Percentiles rank a stretch among this genome's conserved stretches.
These are phyloP conservation scores for Hondaea fermentalgiana DNA, from an alignment of 108 stramenopile genomes.

Conservation along the genomic window DNA sequence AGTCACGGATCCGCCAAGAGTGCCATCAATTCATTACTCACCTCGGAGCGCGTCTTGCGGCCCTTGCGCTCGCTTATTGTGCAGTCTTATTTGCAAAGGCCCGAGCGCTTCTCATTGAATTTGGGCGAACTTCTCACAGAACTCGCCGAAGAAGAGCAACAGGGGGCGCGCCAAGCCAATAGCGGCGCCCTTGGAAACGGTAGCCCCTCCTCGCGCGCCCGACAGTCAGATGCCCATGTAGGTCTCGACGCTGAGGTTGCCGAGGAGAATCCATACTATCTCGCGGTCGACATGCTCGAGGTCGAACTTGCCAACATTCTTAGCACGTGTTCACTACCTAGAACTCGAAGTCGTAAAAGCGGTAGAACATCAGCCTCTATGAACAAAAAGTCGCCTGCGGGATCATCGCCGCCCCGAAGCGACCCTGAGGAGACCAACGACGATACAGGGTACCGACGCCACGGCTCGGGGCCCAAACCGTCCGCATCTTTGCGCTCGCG, in stretches of 20 bases:
- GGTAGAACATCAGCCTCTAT: no score
- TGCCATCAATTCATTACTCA: background rate
- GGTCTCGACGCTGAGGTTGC: no score
- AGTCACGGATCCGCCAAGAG: background rate
- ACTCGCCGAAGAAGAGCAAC: background rate
- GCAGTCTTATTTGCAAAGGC: background rate
- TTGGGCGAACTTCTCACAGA: background rate
- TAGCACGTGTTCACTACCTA: background rate
- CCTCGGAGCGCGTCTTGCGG: background rate
- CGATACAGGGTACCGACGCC: no score
- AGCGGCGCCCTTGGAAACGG: background rate
- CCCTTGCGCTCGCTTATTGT: constrained; percentile 4
- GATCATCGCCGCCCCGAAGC: no score
- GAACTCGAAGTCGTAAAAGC: background rate
- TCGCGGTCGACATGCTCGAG: constrained; percentile 3
- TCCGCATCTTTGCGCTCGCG: no score
- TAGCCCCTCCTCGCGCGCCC: background rate
- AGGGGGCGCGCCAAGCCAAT: background rate
- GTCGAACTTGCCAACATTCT: background rate
- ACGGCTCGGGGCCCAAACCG: no score
- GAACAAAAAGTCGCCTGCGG: no score
- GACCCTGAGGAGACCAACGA: no score
- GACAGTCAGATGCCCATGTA: background rate
- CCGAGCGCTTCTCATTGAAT: background rate
- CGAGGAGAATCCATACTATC: background rate